Evolutionary conservation across 2,329 filamentous ascomycete genomes (phyloP), one percentile per base, ranked within the genome.

Genomic region (Calonectria fujianensis): DNA sequence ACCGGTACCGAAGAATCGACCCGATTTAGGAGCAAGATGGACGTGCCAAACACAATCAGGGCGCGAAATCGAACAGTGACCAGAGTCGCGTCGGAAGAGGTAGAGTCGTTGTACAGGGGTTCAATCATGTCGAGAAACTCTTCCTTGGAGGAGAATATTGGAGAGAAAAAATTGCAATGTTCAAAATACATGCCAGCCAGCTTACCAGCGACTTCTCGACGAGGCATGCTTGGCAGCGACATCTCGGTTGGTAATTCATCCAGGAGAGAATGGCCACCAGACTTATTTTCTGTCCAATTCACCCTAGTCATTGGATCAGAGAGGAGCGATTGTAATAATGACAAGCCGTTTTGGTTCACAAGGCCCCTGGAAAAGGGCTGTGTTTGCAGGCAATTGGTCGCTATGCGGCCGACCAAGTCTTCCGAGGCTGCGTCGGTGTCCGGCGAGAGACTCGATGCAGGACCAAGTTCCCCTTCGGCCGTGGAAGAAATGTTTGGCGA

Each of bases 121-220:
- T 41, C 45, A 0, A 77, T 54, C 20, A 50, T 68, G 11, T 16
- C 5, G 9, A 69, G 20, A 14, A 82, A 77, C 2, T 72, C 69
- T 0, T 75, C 70, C 50, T 79, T 78, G 1, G 73, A 78, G 1
- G 74, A 32, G 0, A 82, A 48, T 1, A 82, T 73, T 2, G 80
- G 80, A 0, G 79, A 82, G 59, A 82, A 82, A 20, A 82, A 82
- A 13, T 81, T 76, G 18, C 78, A 80, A 32, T 82, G 81, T 50
- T 82, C 79, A 35, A 82, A 82, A n/a, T 82, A 82, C 0, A 79
- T 79, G 6, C 80, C 74, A 0, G 74, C 66, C 1, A 82, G 70
- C 39, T 72, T 3, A 50, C 8, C 10, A 27, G 70, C 18, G 16
- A 77, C 65, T 16, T 73, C 72, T 29, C 57, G 7, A 14, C 65